Evolutionary conservation across 768 basidiomycete genomes (phyloP).

Genomic region (Suillus weaverae): DNA sequence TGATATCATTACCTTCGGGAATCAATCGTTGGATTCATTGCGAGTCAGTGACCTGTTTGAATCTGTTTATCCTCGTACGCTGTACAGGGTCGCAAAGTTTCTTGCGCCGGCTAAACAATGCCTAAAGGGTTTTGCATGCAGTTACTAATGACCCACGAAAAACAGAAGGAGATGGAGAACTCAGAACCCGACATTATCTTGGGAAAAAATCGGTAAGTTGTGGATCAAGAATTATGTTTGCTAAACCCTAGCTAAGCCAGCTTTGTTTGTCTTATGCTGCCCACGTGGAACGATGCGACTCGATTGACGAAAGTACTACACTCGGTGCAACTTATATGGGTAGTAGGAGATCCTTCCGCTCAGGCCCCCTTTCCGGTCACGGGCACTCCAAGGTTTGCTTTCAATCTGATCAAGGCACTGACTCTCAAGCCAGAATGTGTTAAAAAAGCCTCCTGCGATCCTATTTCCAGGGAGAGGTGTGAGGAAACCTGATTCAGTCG

Average conservation of each 20-base stretch:
- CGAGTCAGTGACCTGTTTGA: not conserved
- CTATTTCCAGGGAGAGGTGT: not conserved
- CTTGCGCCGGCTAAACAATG: not conserved
- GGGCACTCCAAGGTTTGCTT: not conserved
- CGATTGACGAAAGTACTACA: not conserved
- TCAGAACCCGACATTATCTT: too few relatives aligned
- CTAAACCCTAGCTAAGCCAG: not conserved
- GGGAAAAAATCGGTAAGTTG: not conserved
- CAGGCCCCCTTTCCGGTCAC: not conserved
- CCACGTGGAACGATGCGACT: not conserved
- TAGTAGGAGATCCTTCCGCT: not conserved
- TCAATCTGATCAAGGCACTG: not conserved
- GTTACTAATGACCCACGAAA: not conserved
- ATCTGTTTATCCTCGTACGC: not conserved
- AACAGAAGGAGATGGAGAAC: not conserved
- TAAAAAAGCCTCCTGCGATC: not conserved
- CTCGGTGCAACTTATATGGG: not conserved
- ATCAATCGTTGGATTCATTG: too few relatives aligned
- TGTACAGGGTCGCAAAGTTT: not conserved
- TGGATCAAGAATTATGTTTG: not conserved
- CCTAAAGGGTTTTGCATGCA: not conserved
- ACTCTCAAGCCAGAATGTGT: not conserved
- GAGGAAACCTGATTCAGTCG: not conserved
- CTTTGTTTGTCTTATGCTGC: not conserved
- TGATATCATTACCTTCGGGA: not conserved